Evolutionary conservation across 805 yeast genomes (phyloP).

Genomic region (Suhomyces faveliae): DNA sequence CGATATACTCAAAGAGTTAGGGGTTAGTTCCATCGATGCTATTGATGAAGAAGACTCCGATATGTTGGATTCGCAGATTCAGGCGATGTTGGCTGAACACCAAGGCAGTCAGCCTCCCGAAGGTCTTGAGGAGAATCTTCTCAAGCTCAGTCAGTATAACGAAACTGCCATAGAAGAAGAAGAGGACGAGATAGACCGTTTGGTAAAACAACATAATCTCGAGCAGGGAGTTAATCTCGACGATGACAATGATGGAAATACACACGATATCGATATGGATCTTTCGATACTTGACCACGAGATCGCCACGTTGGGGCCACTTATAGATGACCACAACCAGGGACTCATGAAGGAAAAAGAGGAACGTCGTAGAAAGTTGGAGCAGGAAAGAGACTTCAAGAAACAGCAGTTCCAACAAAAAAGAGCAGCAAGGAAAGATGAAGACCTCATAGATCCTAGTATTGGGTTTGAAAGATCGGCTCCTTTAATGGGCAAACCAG

Average conservation of each 20-base stretch:
- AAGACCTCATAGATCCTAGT: background rate
- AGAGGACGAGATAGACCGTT: slow-evolving; percentile 37
- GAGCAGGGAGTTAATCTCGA: slow-evolving; percentile 32
- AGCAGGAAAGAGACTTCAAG: slow-evolving; percentile 18
- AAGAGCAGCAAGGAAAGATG: background rate
- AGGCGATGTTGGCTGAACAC: slow-evolving; percentile 28
- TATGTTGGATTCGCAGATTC: slow-evolving; percentile 31
- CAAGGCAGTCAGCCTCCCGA: slow-evolving; percentile 9
- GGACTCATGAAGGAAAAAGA: slow-evolving; percentile 24
- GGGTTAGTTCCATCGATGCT: slow-evolving; percentile 30
- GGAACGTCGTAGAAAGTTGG: slow-evolving; percentile 18
- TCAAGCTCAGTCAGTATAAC: slow-evolving; percentile 16
- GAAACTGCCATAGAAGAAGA: slow-evolving; percentile 32
- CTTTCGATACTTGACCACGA: slow-evolving; percentile 38
- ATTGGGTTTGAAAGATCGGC: slow-evolving; percentile 14
- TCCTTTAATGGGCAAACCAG: slow-evolving; percentile 35
- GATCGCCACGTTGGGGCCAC: slow-evolving; percentile 39
- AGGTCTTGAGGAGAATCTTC: slow-evolving; percentile 16
- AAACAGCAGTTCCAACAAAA: slow-evolving; percentile 12
- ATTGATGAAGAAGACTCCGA: slow-evolving; percentile 29
- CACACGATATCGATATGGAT: slow-evolving; percentile 24
- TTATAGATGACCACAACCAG: slow-evolving; percentile 36
- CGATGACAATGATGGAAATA: slow-evolving; percentile 12
- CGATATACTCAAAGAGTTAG: slow-evolving; percentile 37
- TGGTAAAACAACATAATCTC: slow-evolving; percentile 35